Percentiles rank a stretch among this genome's conserved stretches.
phyloP scores from a whole-genome alignment of 1,284 basidiomycete species.

The Termitomyces sp. region DNA sequence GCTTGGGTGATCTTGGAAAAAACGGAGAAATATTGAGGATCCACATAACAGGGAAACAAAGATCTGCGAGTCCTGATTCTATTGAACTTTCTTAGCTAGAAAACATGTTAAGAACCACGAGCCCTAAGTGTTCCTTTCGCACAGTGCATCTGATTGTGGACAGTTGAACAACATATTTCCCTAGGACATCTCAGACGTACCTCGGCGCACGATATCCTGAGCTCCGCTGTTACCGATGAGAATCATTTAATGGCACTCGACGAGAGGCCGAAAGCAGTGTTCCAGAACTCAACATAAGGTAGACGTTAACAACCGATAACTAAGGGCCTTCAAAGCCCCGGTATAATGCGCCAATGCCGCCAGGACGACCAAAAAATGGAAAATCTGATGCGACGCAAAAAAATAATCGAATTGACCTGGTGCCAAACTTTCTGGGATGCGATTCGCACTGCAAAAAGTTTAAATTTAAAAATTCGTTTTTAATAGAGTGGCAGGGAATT shows the following conservation, averaged over 20 bases:
- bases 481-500: conserved; percentile 12
- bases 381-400: conserved; percentile 82
- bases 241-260: background rate
- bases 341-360: conserved; percentile 76
- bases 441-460: conserved; percentile 57
- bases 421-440: conserved; percentile 74
- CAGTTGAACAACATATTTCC: background rate
- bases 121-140: background rate
- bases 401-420: conserved; percentile 83
- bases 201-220: background rate
- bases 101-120: background rate
- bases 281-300: conserved; percentile 23
- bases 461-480: conserved; percentile 14
- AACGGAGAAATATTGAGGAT: conserved; percentile 9
- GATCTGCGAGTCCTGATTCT: conserved; percentile 1
- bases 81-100: background rate
- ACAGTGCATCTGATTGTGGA: conserved; percentile 8
- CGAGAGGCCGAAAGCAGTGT: conserved; percentile 2
- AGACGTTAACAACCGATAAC: conserved; percentile 48
- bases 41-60: conserved; percentile 16
- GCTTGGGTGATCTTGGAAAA: conserved; percentile 15
- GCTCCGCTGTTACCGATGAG: background rate
- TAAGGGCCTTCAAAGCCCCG: conserved; percentile 50
- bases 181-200: conserved; percentile 6
- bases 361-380: conserved; percentile 77